Evolutionary conservation across 2,329 filamentous ascomycete species (phyloP).

Genomic region (Chaetothyriales sp.): DNA sequence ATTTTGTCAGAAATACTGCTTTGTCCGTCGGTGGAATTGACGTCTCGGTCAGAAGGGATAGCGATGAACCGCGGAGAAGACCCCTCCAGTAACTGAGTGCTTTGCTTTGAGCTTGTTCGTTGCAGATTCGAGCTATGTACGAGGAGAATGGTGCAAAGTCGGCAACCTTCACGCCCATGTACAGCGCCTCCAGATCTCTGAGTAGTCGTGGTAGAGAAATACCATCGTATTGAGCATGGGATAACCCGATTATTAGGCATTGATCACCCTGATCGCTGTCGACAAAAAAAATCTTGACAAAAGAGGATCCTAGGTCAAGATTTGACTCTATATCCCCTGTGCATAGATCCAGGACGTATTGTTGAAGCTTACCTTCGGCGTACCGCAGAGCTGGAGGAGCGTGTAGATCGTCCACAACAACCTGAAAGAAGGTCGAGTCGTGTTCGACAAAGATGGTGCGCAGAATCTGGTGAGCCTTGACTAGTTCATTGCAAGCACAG

Average conservation of each 20-base stretch:
- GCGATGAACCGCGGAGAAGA: constrained; percentile 42
- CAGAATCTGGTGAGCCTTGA: constrained; percentile 49
- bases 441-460: constrained; percentile 51
- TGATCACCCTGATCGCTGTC: constrained; percentile 28
- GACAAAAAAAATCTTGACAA: constrained; percentile 46
- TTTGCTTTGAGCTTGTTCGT: constrained; percentile 33
- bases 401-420: constrained; percentile 44
- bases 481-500: constrained; percentile 34
- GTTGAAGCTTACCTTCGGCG: constrained; percentile 29
- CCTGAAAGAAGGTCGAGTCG: constrained; percentile 39
- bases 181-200: constrained; percentile 45
- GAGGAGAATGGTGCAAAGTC: constrained; percentile 32
- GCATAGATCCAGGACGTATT: constrained; percentile 42
- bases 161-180: constrained; percentile 26
- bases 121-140: constrained; percentile 31
- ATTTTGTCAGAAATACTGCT: constrained; percentile 4
- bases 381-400: constrained; percentile 39
- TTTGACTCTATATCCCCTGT: constrained; percentile 42
- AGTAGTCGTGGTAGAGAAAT: constrained; percentile 52
- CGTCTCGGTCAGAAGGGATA: constrained; percentile 22
- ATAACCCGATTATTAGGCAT: constrained; percentile 45
- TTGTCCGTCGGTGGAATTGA: neutral
- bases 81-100: constrained; percentile 41
- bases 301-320: constrained; percentile 46
- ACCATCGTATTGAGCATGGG: constrained; percentile 57